Percentiles rank a stretch among this genome's conserved stretches.
Conservation (phyloP, 192 early-diverging fungal species). For the Linnemannia elongata region DNA sequence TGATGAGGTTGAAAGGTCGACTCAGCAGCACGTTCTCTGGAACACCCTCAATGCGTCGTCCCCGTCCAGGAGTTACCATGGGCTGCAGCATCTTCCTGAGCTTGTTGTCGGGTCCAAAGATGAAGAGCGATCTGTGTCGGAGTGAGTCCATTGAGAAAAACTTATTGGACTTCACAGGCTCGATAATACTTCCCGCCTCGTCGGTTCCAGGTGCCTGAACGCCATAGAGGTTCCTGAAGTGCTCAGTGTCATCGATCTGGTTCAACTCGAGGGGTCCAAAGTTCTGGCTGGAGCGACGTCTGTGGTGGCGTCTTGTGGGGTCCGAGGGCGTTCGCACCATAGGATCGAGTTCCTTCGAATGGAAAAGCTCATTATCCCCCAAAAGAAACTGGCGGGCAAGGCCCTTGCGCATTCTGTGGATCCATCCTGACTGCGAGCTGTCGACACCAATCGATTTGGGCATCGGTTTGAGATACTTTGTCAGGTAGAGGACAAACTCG, state of each 20-base stretch:
- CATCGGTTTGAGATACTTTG: constrained; percentile 67
- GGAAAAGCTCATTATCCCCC: constrained; percentile 49
- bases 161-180: not conserved
- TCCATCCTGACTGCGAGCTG: constrained; percentile 58
- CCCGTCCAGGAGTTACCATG: constrained; percentile 64
- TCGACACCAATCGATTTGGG: constrained; percentile 62
- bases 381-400: constrained; percentile 63
- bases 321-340: not conserved
- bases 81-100: constrained; percentile 63
- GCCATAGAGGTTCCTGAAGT: constrained; percentile 35
- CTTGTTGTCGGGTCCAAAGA: constrained; percentile 63
- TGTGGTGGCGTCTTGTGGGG: constrained; percentile 11
- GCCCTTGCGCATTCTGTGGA: constrained; percentile 63
- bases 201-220: constrained; percentile 1
- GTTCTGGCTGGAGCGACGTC: constrained; percentile 18
- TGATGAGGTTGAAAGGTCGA: constrained; percentile 59
- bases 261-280: constrained; percentile 15
- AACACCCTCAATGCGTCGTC: constrained; percentile 61
- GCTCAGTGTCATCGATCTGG: constrained; percentile 26
- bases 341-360: constrained; percentile 29
- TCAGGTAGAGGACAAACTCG: constrained; percentile 59
- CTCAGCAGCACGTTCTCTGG: constrained; percentile 57
- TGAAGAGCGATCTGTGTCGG: constrained; percentile 62
- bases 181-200: not conserved
- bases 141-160: constrained; percentile 33